A percentile compares a stretch with the other conserved stretches of the same genome.
These are phyloP conservation scores for Terfezia claveryi DNA, from an alignment of 495 filamentous ascomycete species.

Conservation along the genomic window DNA sequence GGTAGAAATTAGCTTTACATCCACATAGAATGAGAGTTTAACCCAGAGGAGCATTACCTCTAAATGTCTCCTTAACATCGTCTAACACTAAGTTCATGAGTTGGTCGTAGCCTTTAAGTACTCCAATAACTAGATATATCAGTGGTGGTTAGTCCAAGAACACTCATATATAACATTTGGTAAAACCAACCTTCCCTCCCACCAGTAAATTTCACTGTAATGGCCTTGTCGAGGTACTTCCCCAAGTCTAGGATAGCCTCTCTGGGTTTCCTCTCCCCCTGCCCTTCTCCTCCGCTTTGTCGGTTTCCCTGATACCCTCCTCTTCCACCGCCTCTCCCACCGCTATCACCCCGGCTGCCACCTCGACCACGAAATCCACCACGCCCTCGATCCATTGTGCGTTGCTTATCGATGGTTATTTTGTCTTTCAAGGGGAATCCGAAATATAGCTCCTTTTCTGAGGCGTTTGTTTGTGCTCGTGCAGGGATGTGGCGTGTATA, in stretches of 20 bases:
- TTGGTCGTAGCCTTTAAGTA: conserved; percentile 84
- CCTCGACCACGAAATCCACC: conserved; percentile 17
- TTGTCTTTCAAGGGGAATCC: too few relatives aligned
- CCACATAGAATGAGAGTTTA: neutral
- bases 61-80: conserved; percentile 70
- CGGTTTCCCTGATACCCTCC: conserved; percentile 28
- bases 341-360: conserved; percentile 26
- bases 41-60: conserved; percentile 31
- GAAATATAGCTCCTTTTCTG: too few relatives aligned
- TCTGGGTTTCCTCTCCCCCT: conserved; percentile 71
- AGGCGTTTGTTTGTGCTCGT: too few relatives aligned
- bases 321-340: conserved; percentile 21
- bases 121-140: conserved; percentile 44
- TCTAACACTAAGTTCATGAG: conserved; percentile 96
- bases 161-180: neutral
- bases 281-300: conserved; percentile 22
- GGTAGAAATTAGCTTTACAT: conserved; percentile 4
- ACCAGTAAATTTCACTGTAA: conserved; percentile 89
- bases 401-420: neutral
- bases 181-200: conserved; percentile 58
- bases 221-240: conserved; percentile 91
- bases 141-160: neutral
- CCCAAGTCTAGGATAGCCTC: conserved; percentile 89
- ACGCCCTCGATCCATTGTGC: conserved; percentile 14
- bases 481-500: too few relatives aligned